Evolutionary conservation across 2,329 filamentous ascomycete species (phyloP).

Genomic region (Penicillium sp.): DNA sequence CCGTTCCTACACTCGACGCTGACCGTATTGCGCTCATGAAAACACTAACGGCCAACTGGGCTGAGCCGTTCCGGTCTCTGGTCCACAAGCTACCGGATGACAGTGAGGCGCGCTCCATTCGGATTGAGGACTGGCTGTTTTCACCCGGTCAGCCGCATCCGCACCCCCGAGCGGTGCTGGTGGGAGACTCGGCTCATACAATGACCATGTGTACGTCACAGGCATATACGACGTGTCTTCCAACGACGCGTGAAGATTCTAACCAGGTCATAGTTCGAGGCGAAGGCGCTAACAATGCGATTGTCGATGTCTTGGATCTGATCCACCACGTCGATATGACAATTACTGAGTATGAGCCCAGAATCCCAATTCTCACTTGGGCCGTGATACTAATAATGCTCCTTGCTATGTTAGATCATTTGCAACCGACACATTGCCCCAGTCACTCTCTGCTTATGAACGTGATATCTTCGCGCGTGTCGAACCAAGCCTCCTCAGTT

Average conservation of each 20-base stretch:
- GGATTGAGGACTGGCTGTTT: constrained; percentile 50
- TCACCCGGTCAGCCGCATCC: constrained; percentile 34
- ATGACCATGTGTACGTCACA: constrained; percentile 59
- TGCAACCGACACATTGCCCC: constrained; percentile 2
- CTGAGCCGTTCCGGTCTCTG: constrained; percentile 50
- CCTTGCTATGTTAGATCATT: constrained; percentile 12
- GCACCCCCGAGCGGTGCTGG: constrained; percentile 45
- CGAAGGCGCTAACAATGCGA: constrained; percentile 58
- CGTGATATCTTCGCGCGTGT: constrained; percentile 45
- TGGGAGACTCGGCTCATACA: constrained; percentile 57
- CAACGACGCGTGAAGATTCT: not conserved
- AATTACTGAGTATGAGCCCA: constrained; percentile 6
- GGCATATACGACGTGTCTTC: not conserved
- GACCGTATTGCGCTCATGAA: constrained; percentile 47
- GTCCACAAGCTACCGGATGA: constrained; percentile 42
- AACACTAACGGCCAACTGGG: constrained; percentile 47
- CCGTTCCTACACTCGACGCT: constrained; percentile 42
- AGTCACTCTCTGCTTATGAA: constrained; percentile 42
- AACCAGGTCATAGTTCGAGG: constrained; percentile 49
- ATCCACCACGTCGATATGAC: constrained; percentile 30
- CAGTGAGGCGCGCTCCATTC: constrained; percentile 47
- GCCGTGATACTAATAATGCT: not conserved
- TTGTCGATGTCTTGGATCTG: constrained; percentile 52
- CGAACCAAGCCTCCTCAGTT: constrained; percentile 50
- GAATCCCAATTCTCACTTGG: not conserved